Percentiles rank a stretch among this genome's conserved stretches.
These are phyloP conservation scores for Amaranthus tricolor DNA, from an alignment of 179 eudicot species.

Conservation along the genomic window DNA sequence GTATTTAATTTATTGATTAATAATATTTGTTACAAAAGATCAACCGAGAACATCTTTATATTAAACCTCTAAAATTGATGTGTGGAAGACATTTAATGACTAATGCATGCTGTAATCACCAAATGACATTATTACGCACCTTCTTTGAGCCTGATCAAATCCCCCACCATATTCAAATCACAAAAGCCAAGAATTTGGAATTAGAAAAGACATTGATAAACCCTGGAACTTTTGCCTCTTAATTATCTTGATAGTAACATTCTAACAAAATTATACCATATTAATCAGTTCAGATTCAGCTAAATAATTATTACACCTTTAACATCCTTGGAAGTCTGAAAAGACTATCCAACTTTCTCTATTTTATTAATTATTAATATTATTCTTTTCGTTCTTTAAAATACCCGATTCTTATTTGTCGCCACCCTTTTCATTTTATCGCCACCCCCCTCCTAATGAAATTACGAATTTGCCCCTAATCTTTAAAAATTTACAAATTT, in stretches of 20 bases:
- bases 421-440: no score
- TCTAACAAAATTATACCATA: conserved; percentile 4
- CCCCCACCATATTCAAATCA: background rate
- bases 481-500: no score
- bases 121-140: background rate
- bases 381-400: no score
- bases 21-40: no score
- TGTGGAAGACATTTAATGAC: no score
- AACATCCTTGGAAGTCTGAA: conserved; percentile 4
- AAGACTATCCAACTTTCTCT: background rate
- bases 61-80: no score
- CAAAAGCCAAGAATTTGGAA: conserved; percentile 12
- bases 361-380: no score
- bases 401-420: no score
- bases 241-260: conserved; percentile 1
- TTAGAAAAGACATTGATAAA: background rate
- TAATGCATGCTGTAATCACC: background rate
- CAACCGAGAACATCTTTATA: no score
- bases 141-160: background rate
- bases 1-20: no score
- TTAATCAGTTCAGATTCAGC: background rate
- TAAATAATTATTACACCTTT: conserved; percentile 1
- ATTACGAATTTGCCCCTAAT: no score
- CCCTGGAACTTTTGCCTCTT: background rate
- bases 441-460: no score